These are phyloP conservation scores for Tetrapisispora iriomotensis DNA, from an alignment of 805 yeast genomes.

Conservation along the genomic window DNA sequence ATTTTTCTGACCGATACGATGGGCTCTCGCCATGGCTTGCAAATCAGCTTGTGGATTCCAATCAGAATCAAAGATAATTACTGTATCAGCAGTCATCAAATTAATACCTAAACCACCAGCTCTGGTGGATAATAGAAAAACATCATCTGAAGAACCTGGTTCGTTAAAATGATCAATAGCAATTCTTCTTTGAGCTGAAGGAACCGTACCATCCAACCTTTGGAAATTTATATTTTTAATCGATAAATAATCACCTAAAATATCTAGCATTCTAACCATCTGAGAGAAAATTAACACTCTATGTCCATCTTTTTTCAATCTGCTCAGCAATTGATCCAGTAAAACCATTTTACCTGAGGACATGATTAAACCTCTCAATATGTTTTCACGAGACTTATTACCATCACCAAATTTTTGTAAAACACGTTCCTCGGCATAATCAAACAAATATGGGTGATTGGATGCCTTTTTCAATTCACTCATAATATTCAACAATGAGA, in stretches of 20 bases:
- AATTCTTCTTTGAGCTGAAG: constrained; percentile 85
- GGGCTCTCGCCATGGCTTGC: constrained; percentile 99
- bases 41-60: constrained; percentile 99
- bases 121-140: constrained; percentile 81
- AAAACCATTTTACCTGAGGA: constrained; percentile 97
- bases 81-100: constrained; percentile 98
- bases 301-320: constrained; percentile 88
- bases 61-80: constrained; percentile 93
- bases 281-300: constrained; percentile 91
- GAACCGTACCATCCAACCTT: constrained; percentile 92
- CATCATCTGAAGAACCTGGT: constrained; percentile 85
- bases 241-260: constrained; percentile 83
- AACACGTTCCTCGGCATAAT: constrained; percentile 81
- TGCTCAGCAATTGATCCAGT: constrained; percentile 75
- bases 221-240: constrained; percentile 85
- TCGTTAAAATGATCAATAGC: constrained; percentile 96
- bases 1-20: constrained; percentile 97
- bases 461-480: constrained; percentile 94
- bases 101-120: constrained; percentile 99
- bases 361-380: constrained; percentile 88
- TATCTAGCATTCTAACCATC: constrained; percentile 95
- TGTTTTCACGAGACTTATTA: constrained; percentile 58
- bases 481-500: constrained; percentile 85
- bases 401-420: constrained; percentile 53
- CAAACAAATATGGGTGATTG: constrained; percentile 93